Evolutionary conservation across 441 rosid genomes (phyloP).

Genomic region (Croton setiger): DNA sequence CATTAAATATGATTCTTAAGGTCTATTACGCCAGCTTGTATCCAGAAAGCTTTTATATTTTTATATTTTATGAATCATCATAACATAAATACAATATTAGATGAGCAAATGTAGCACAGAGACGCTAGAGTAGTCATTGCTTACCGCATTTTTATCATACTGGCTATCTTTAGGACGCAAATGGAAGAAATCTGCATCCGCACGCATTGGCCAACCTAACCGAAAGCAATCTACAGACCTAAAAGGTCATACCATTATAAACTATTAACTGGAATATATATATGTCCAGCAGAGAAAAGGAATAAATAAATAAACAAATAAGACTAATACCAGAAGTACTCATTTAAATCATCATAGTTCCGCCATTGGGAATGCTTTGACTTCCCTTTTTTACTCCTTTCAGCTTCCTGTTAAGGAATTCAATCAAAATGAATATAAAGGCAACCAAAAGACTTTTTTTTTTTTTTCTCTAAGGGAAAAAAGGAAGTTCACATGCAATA

Average conservation of each 20-base stretch:
- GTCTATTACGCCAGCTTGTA: neutral
- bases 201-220: constrained; percentile 99
- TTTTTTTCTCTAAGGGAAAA: constrained; percentile 10
- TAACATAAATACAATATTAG: neutral
- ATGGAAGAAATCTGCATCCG: constrained; percentile 89
- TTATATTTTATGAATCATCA: too few relatives aligned
- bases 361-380: constrained; percentile 99
- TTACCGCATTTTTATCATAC: constrained; percentile 63
- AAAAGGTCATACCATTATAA: constrained; percentile 18
- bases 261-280: constrained; percentile 10
- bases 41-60: too few relatives aligned
- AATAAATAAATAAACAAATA: neutral
- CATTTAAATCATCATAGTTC: constrained; percentile 96
- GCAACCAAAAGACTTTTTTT: constrained; percentile 9
- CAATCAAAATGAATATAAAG: neutral
- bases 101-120: neutral
- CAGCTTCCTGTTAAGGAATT: constrained; percentile 64
- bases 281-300: neutral
- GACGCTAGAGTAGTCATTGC: constrained; percentile 16
- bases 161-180: constrained; percentile 28
- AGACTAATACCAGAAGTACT: constrained; percentile 77
- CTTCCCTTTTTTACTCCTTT: constrained; percentile 70
- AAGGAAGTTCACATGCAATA: constrained; percentile 15
- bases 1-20: neutral
- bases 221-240: constrained; percentile 98